phyloP scores from a whole-genome alignment of 495 filamentous ascomycete genomes.

The Bacidia gigantensis region DNA sequence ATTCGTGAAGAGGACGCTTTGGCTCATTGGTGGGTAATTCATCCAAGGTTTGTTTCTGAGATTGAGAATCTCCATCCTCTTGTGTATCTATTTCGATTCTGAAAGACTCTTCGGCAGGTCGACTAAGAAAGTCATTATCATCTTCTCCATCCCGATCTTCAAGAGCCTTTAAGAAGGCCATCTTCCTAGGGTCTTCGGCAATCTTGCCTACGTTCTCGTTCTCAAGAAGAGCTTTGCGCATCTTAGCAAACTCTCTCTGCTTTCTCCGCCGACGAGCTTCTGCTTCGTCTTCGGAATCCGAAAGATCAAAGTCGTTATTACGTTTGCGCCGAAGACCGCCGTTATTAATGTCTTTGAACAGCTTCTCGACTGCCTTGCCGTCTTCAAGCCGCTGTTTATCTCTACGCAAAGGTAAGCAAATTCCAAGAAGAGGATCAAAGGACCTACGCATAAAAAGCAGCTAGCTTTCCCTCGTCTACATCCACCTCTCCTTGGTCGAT shows the following conservation, averaged over 20 bases:
- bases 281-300: constrained; percentile 75
- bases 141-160: constrained; percentile 71
- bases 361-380: constrained; percentile 75
- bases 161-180: constrained; percentile 78
- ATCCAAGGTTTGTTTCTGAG: constrained; percentile 20
- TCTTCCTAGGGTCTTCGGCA: constrained; percentile 77
- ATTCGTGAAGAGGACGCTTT: constrained; percentile 38
- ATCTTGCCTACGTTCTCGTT: constrained; percentile 86
- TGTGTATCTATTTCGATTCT: constrained; percentile 18
- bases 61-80: constrained; percentile 33
- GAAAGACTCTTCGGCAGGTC: constrained; percentile 35
- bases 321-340: constrained; percentile 71
- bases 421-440: not conserved
- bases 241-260: constrained; percentile 75
- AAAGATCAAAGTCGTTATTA: constrained; percentile 59
- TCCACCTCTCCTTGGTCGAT: constrained; percentile 74
- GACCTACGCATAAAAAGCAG: constrained; percentile 79
- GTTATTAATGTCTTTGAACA: constrained; percentile 83
- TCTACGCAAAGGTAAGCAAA: constrained; percentile 24
- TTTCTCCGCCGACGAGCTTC: constrained; percentile 67
- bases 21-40: constrained; percentile 24
- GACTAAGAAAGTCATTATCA: constrained; percentile 54
- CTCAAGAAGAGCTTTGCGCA: constrained; percentile 77
- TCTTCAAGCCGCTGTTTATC: constrained; percentile 54
- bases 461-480: constrained; percentile 64